Evolutionary conservation across 306 rosid genomes (phyloP).

Genomic region (Glycine latifolia): DNA sequence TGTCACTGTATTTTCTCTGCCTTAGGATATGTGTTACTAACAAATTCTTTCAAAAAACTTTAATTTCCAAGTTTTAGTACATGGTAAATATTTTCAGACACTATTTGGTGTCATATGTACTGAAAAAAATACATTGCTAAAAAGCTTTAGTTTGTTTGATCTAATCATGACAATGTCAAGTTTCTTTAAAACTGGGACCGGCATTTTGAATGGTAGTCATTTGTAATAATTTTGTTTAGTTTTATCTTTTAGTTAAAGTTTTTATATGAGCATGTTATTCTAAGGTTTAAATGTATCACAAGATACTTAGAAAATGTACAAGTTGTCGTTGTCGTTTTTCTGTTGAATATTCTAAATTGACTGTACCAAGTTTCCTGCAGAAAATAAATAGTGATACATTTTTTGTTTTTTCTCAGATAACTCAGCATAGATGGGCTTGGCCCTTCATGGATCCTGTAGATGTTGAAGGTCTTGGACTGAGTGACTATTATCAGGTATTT

Average conservation of each 20-base stretch:
- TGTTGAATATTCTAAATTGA: conserved; percentile 29
- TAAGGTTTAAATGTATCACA: neutral
- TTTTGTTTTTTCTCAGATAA: conserved; percentile 60
- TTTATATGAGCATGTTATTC: neutral
- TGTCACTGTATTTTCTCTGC: neutral
- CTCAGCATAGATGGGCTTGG: conserved; percentile 73
- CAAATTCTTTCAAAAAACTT: neutral
- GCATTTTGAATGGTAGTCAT: neutral
- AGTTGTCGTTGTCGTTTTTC: neutral
- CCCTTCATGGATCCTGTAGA: conserved; percentile 92
- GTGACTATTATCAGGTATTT: conserved; percentile 80
- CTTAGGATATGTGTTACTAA: neutral
- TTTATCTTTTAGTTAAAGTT: neutral
- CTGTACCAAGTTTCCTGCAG: neutral
- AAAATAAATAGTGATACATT: neutral
- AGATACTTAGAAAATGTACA: neutral
- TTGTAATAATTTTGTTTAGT: neutral
- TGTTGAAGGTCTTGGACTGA: conserved; percentile 79
- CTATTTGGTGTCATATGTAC: neutral
- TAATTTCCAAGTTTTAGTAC: neutral
- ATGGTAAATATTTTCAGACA: neutral
- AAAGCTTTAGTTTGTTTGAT: neutral
- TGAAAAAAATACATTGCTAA: neutral
- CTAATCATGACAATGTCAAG: neutral
- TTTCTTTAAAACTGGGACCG: neutral